These are phyloP conservation scores for Pichia nakasei DNA, from an alignment of 805 yeast species.

Conservation along the genomic window DNA sequence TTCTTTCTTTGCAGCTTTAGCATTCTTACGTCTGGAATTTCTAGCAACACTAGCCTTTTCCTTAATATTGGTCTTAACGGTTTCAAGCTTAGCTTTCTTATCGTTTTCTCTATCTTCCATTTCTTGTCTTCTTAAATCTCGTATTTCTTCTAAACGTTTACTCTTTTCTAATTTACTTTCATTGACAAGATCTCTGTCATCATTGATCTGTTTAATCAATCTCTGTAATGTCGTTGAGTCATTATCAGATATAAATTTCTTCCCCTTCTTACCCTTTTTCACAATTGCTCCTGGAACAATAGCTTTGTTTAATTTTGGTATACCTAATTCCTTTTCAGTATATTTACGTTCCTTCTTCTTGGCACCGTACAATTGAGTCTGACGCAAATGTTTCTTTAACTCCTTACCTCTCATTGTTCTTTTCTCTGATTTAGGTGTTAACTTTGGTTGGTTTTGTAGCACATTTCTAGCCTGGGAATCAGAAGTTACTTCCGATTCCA, in stretches of 20 bases:
- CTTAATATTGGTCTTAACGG: conserved; percentile 68
- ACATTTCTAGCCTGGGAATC: conserved; percentile 66
- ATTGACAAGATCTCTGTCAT: conserved; percentile 64
- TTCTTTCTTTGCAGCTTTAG: conserved; percentile 24
- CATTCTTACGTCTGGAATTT: conserved; percentile 53
- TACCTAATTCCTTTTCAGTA: conserved; percentile 67
- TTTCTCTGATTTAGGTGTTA: conserved; percentile 49
- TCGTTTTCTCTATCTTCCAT: conserved; percentile 74
- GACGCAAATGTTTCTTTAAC: conserved; percentile 59
- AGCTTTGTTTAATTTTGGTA: conserved; percentile 77
- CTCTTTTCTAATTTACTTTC: conserved; percentile 90
- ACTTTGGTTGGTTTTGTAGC: conserved; percentile 47
- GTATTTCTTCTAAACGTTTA: conserved; percentile 77
- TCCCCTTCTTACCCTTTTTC: conserved; percentile 73
- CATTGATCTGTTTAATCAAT: conserved; percentile 73
- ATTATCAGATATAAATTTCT: conserved; percentile 65
- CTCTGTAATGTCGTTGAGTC: conserved; percentile 56
- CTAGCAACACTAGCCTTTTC: conserved; percentile 66
- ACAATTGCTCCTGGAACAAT: conserved; percentile 74
- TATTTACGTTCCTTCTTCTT: conserved; percentile 48
- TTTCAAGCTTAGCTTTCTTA: conserved; percentile 61
- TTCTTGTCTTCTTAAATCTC: conserved; percentile 81
- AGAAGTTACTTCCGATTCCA: conserved; percentile 56
- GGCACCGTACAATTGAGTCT: conserved; percentile 59
- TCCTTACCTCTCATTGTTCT: conserved; percentile 40